A percentile compares a stretch with the other conserved stretches of the same genome.
Evolutionary conservation across 2,329 filamentous ascomycete genomes (phyloP).

Genomic region (Monilinia fructigena): DNA sequence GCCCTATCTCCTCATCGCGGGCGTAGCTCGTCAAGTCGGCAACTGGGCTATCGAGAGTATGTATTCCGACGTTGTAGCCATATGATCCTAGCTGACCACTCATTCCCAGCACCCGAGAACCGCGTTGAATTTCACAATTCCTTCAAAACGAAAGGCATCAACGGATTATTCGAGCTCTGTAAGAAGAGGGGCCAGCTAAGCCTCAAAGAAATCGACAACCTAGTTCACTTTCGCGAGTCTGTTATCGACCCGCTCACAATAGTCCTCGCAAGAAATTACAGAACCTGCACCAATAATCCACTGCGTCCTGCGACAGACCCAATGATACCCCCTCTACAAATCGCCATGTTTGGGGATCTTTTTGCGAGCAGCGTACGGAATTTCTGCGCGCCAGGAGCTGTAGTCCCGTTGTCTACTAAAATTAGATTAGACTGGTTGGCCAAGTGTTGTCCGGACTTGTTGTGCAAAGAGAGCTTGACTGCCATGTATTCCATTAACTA

Average conservation of each 20-base stretch:
- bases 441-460: neutral
- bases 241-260: neutral
- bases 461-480: neutral
- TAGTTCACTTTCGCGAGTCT: neutral
- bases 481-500: no score
- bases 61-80: neutral
- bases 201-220: neutral
- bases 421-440: neutral
- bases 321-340: neutral
- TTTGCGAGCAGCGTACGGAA: neutral
- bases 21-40: neutral
- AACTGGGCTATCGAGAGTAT: neutral
- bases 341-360: neutral
- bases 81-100: neutral
- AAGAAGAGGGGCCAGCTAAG: neutral
- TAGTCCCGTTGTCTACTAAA: no score
- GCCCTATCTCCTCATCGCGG: neutral
- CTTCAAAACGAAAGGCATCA: neutral
- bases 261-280: neutral
- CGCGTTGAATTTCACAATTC: neutral
- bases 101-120: neutral
- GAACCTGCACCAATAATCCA: no score
- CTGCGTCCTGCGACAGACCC: neutral
- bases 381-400: neutral
- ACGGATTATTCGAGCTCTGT: neutral